Base-by-base conservation (phyloP, 805 yeast genomes). In the Wickerhamomyces canadensis region DNA sequence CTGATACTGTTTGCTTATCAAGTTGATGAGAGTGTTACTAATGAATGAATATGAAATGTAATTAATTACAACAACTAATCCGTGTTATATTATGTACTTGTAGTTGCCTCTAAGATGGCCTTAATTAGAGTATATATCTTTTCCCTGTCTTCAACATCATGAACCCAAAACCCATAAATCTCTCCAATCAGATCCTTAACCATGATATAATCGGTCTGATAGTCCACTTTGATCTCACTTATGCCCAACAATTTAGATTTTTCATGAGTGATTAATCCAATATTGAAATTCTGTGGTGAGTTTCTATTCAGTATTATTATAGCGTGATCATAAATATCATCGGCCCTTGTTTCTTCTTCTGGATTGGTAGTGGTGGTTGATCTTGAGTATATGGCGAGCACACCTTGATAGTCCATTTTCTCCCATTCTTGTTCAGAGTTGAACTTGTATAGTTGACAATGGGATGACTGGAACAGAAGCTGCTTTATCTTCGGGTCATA, bases 151-250 rank as follows among this genome's bases (percentile, higher is more conserved):
- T 70, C 74, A 31, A 72, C 78, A 38, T 82, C 77, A 52, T 80
- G 84, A 16, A 84, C 69, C 93, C 93, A 84, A 33, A 84, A 62
- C 1, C 94, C 94, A 55, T 71, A 84, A 11, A 83, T 80, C 31
- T 80, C 84, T 17, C 83, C 87, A 35, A 73, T 62, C 35, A 80
- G 62, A 50, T 78, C 80, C 54, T 78, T 78, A 16, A 84, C 72
- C 37, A 84, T 84, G 28, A 84, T 74, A 53, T 83, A 66, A 39
- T 80, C 82, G 40, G 78, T 85, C 44, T 78, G 76, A 41, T 76
- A 69, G 47, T 84, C 91, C 26, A 79, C 77, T 33, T 78, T 76
- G 72, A 82, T 72, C 38, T 70, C 72, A 34, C 61, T 62, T 33
- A 65, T 42, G 1, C 64, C 64, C 33, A 58, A 52, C 22, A 45